A percentile compares a stretch with the other conserved stretches of the same genome.
Evolutionary conservation across 2,329 filamentous ascomycete species (phyloP).

Genomic region (Cephalotrichum gorgonifer): DNA sequence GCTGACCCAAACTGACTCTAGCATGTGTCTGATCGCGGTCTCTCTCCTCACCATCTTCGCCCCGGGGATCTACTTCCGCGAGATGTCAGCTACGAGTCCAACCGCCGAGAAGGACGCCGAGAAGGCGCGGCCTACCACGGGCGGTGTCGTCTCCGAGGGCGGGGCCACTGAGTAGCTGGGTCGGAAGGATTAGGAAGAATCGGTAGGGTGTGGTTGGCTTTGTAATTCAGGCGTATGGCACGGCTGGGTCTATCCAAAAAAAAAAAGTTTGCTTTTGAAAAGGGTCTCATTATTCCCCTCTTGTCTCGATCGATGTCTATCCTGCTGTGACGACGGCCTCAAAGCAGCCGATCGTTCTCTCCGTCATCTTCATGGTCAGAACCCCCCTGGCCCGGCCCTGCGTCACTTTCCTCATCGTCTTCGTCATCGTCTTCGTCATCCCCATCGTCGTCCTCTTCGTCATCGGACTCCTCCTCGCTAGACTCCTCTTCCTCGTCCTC

Average conservation of each 20-base stretch:
- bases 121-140: not conserved
- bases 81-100: constrained; percentile 25
- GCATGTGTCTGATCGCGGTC: constrained; percentile 39
- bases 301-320: not conserved
- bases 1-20: constrained; percentile 10
- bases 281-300: not conserved
- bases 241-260: too few species aligned
- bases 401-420: constrained; percentile 32
- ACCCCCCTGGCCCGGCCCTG: constrained; percentile 28
- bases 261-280: too few species aligned
- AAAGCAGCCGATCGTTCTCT: constrained; percentile 33
- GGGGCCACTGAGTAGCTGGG: not conserved
- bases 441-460: constrained; percentile 40
- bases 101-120: not conserved
- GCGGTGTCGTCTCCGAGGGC: not conserved
- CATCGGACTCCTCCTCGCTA: constrained; percentile 39
- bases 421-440: constrained; percentile 36
- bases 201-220: too few species aligned
- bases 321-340: constrained; percentile 18
- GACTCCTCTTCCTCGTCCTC: constrained; percentile 38
- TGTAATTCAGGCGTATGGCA: too few species aligned
- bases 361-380: constrained; percentile 32
- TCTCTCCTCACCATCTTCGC: constrained; percentile 40
- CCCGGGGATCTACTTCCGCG: constrained; percentile 44
- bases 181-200: too few species aligned